These are phyloP conservation scores for Blastobotrys proliferans DNA, from an alignment of 1,139 yeast genomes.

Conservation along the genomic window DNA sequence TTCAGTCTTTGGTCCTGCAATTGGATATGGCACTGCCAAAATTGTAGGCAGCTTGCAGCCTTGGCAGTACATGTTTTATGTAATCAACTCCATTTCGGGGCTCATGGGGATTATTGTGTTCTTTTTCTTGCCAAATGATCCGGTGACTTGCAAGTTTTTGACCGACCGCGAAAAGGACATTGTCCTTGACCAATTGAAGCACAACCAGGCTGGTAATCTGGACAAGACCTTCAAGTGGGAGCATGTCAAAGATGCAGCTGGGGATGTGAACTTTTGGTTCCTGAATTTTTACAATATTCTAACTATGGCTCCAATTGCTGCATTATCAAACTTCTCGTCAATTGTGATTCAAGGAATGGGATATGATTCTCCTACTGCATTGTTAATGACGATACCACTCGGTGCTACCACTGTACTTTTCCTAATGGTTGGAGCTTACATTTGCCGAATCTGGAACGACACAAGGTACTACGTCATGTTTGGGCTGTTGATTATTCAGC, in stretches of 20 bases:
- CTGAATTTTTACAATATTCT: slow-evolving; percentile 25
- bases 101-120: slow-evolving; percentile 47
- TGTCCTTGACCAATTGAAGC: slow-evolving; percentile 12
- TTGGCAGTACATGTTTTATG: slow-evolving; percentile 18
- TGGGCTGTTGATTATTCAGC: slow-evolving; percentile 9
- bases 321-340: slow-evolving; percentile 20
- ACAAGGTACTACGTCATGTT: slow-evolving; percentile 12
- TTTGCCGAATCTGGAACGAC: slow-evolving; percentile 10
- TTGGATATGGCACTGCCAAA: slow-evolving; percentile 13
- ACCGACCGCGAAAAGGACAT: slow-evolving; percentile 27
- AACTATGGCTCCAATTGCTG: slow-evolving; percentile 23
- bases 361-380: slow-evolving; percentile 36
- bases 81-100: slow-evolving; percentile 12
- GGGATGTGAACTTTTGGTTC: slow-evolving; percentile 32
- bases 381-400: slow-evolving; percentile 39
- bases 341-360: slow-evolving; percentile 30
- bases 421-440: slow-evolving; percentile 7
- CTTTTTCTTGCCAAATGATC: slow-evolving; percentile 48
- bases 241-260: slow-evolving; percentile 37
- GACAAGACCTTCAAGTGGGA: slow-evolving; percentile 44
- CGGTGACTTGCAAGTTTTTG: slow-evolving; percentile 49
- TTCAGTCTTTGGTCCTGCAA: slow-evolving; percentile 8
- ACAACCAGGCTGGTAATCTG: slow-evolving; percentile 30
- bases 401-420: slow-evolving; percentile 27
- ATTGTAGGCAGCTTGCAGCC: slow-evolving; percentile 13